Conservation (phyloP, 2,329 filamentous ascomycete species). For the Scedosporium dehoogii region DNA sequence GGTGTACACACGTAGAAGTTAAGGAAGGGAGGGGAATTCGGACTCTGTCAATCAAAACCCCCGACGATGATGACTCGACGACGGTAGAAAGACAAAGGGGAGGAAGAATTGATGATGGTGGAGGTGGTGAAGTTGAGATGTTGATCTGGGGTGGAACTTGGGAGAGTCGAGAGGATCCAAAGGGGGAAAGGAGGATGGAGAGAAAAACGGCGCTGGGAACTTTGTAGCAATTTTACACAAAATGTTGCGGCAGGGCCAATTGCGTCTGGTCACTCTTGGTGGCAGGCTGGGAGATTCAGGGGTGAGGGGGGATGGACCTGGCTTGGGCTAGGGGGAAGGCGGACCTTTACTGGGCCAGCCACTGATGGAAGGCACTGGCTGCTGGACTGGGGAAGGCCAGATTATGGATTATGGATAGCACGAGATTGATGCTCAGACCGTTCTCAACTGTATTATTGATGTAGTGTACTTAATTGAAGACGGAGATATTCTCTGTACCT, state of each 20-base stretch:
- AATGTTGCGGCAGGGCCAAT: conserved; percentile 23
- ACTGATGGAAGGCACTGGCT: not conserved
- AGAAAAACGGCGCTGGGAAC: conserved; percentile 11
- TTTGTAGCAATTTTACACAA: conserved; percentile 27
- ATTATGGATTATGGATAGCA: not conserved
- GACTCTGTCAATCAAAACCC: not conserved
- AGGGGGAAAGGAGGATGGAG: conserved; percentile 11
- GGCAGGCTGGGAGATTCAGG: conserved; percentile 13
- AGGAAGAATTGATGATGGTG: not conserved
- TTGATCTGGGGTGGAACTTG: not conserved
- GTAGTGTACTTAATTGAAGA: not conserved
- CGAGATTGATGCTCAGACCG: not conserved
- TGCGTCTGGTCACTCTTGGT: conserved; percentile 4
- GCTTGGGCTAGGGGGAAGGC: conserved; percentile 8
- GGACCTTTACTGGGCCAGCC: conserved; percentile 1
- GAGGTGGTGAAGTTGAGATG: not conserved
- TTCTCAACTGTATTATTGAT: not conserved
- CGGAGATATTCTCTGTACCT: not conserved
- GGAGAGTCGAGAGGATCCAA: conserved; percentile 2
- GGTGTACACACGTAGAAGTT: not conserved
- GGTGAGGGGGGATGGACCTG: conserved; percentile 7
- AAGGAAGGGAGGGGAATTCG: not conserved
- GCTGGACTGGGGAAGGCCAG: not conserved
- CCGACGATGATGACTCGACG: not conserved
- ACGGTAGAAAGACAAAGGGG: not conserved